phyloP scores from a whole-genome alignment of 805 yeast species.

The Teunomyces cretensis region DNA sequence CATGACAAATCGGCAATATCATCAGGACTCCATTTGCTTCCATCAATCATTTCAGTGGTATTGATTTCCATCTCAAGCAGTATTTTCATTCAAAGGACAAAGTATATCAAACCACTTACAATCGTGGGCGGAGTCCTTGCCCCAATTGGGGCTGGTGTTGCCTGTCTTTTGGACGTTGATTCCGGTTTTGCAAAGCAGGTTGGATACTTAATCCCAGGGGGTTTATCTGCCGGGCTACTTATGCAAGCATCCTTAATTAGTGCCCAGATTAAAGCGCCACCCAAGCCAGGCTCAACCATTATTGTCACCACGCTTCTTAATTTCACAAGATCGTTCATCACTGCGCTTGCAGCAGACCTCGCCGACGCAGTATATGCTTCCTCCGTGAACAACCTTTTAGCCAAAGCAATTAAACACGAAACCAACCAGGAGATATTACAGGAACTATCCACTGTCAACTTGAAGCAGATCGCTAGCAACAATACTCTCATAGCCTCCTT shows the following conservation, averaged over 20 bases:
- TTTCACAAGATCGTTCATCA: conserved; percentile 46
- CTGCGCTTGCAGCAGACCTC: conserved; percentile 44
- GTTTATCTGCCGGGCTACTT: conserved; percentile 48
- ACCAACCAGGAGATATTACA: conserved; percentile 10
- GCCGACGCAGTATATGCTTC: conserved; percentile 41
- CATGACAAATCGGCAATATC: conserved; percentile 39
- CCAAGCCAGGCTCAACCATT: conserved; percentile 48
- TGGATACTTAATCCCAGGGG: conserved; percentile 47
- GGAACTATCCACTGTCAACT: conserved; percentile 18
- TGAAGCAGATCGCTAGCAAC: conserved; percentile 12
- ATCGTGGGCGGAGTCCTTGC: conserved; percentile 34
- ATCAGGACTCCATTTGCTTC: conserved; percentile 47
- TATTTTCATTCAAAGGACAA: conserved; percentile 33
- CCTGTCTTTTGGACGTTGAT: conserved; percentile 38
- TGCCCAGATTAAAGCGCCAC: conserved; percentile 51
- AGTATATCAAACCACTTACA: conserved; percentile 42
- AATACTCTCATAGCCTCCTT: conserved; percentile 15
- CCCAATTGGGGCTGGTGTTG: conserved; percentile 45
- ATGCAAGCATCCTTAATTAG: conserved; percentile 46
- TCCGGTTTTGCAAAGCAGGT: conserved; percentile 37
- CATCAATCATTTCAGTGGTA: conserved; percentile 41
- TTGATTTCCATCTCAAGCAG: conserved; percentile 39
- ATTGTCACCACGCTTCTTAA: conserved; percentile 46
- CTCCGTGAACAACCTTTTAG: conserved; percentile 17
- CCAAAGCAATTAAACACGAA: conserved; percentile 14